phyloP scores from a whole-genome alignment of 257 asterid genomes.

The Galeopsis tetrahit region DNA sequence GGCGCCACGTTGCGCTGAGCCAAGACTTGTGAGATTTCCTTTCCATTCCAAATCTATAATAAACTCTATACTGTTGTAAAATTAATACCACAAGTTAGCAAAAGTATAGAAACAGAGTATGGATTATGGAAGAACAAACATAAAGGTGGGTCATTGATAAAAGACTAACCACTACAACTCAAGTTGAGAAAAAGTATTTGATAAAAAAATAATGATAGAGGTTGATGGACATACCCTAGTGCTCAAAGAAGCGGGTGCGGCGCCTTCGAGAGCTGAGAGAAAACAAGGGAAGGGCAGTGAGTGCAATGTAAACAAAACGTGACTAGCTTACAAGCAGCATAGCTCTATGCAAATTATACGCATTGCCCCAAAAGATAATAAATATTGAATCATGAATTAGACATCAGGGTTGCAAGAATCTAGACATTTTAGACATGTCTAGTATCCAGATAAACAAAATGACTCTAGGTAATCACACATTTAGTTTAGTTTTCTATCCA shows the following conservation, averaged over 20 bases:
- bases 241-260: constrained; percentile 74
- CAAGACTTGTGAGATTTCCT: constrained; percentile 31
- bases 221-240: constrained; percentile 49
- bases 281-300: constrained; percentile 28
- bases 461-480: too few species aligned
- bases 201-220: background rate
- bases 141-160: background rate
- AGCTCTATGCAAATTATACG: too few species aligned
- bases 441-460: too few species aligned
- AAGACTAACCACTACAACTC: constrained; percentile 8
- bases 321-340: too few species aligned
- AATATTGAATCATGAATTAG: too few species aligned
- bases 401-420: too few species aligned
- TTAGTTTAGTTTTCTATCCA: background rate
- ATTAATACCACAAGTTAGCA: constrained; percentile 1
- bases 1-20: constrained; percentile 27
- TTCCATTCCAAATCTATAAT: constrained; percentile 35
- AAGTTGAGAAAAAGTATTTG: constrained; percentile 20
- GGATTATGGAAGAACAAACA: background rate
- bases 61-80: constrained; percentile 38
- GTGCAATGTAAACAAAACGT: background rate
- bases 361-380: too few species aligned
- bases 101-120: background rate
- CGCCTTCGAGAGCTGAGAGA: constrained; percentile 69
- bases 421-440: too few species aligned